Evolutionary conservation across 306 rosid species (phyloP).

Genomic region (Albizia julibrissin): DNA sequence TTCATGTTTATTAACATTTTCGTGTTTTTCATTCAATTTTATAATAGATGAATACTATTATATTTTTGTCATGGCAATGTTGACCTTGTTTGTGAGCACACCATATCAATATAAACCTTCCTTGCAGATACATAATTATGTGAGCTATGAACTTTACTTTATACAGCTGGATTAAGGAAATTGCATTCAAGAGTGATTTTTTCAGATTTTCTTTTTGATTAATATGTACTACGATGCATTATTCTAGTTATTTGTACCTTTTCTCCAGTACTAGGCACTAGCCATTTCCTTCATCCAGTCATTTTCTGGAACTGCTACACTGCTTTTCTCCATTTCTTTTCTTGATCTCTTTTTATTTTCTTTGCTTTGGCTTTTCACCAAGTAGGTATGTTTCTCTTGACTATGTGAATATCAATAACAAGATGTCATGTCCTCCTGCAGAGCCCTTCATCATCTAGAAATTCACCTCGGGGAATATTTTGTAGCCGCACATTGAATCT

Average conservation of each 20-base stretch:
- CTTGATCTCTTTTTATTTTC: background rate
- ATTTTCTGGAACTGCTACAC: slow-evolving; percentile 6
- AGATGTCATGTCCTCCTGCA: slow-evolving; percentile 41
- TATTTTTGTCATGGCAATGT: slow-evolving; percentile 13
- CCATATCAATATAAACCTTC: slow-evolving; percentile 6
- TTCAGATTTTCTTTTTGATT: background rate
- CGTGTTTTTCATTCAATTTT: background rate
- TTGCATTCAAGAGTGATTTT: background rate
- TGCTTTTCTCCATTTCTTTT: slow-evolving; percentile 9
- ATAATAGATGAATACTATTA: background rate
- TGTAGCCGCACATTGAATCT: slow-evolving; percentile 96
- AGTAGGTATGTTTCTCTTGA: slow-evolving; percentile 18
- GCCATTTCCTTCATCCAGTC: slow-evolving; percentile 24
- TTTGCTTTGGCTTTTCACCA: slow-evolving; percentile 18
- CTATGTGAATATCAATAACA: slow-evolving; percentile 22
- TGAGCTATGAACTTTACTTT: background rate
- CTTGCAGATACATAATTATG: background rate
- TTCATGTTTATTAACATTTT: background rate
- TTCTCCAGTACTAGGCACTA: background rate
- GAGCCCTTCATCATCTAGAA: slow-evolving; percentile 80
- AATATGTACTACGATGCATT: background rate
- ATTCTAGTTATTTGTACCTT: background rate
- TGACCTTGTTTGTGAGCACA: background rate
- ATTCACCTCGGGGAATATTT: slow-evolving; percentile 86
- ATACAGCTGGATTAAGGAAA: slow-evolving; percentile 2